A percentile compares a stretch with the other conserved stretches of the same genome.
Conservation (phyloP, 2,329 filamentous ascomycete species). For the Penicillium sp. region DNA sequence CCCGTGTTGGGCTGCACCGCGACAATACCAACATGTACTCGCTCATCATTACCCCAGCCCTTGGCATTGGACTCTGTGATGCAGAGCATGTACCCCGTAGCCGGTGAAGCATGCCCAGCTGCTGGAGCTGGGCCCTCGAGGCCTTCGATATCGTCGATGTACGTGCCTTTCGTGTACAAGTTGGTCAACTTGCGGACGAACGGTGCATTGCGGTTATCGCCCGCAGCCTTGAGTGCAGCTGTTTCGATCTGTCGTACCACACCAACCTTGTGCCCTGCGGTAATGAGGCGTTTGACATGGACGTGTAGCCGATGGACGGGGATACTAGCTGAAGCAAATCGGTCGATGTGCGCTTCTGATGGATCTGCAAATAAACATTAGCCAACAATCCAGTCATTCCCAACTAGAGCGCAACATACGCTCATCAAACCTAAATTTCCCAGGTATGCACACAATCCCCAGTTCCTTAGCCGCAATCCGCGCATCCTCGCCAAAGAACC, state of each 20-base stretch:
- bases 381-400: slow-evolving; percentile 17
- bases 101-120: slow-evolving; percentile 56
- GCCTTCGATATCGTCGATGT: slow-evolving; percentile 88
- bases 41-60: slow-evolving; percentile 82
- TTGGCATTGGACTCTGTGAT: slow-evolving; percentile 83
- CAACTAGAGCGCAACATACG: slow-evolving; percentile 50
- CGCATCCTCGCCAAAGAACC: slow-evolving; percentile 95
- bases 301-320: slow-evolving; percentile 88
- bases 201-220: slow-evolving; percentile 88
- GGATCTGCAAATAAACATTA: slow-evolving; percentile 52
- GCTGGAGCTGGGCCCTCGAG: slow-evolving; percentile 59
- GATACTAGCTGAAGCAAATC: slow-evolving; percentile 93
- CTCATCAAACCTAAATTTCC: slow-evolving; percentile 91
- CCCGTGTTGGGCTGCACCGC: slow-evolving; percentile 95
- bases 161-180: slow-evolving; percentile 96
- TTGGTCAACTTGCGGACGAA: slow-evolving; percentile 93
- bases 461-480: slow-evolving; percentile 83
- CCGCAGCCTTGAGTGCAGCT: slow-evolving; percentile 89
- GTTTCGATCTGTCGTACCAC: slow-evolving; percentile 94
- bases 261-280: slow-evolving; percentile 92
- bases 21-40: slow-evolving; percentile 84
- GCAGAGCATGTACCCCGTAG: slow-evolving; percentile 86
- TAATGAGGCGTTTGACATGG: slow-evolving; percentile 88
- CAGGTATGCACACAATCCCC: slow-evolving; percentile 93
- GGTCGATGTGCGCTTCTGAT: slow-evolving; percentile 86